A percentile compares a stretch with the other conserved stretches of the same genome.
Evolutionary conservation across 163 green algal species (phyloP).

Genomic region (Trebouxia gelatinosa): DNA sequence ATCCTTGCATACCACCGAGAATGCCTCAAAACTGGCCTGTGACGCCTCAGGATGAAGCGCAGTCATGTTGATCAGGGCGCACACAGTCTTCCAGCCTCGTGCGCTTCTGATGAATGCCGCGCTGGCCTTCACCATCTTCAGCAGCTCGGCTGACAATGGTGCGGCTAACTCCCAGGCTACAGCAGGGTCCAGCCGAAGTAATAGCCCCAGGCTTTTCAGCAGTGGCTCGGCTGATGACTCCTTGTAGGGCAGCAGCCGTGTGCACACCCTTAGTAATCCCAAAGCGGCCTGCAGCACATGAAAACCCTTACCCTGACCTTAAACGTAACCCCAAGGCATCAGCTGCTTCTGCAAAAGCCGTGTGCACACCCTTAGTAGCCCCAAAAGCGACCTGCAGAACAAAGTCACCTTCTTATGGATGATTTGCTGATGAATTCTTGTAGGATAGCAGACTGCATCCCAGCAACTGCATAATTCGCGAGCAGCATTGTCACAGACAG

Average conservation of each 20-base stretch:
- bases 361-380: slow-evolving; percentile 80
- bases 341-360: slow-evolving; percentile 55
- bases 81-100: slow-evolving; percentile 80
- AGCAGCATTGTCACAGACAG: too few relatives aligned
- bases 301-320: not conserved
- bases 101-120: slow-evolving; percentile 64
- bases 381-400: too few relatives aligned
- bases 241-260: slow-evolving; percentile 88
- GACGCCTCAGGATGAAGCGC: slow-evolving; percentile 42
- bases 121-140: slow-evolving; percentile 62
- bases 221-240: slow-evolving; percentile 82
- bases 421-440: too few relatives aligned
- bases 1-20: slow-evolving; percentile 44
- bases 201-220: slow-evolving; percentile 71
- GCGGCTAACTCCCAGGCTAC: slow-evolving; percentile 69
- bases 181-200: slow-evolving; percentile 65
- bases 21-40: slow-evolving; percentile 43
- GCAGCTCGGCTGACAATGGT: slow-evolving; percentile 69
- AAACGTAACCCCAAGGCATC: not conserved
- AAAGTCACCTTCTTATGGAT: too few relatives aligned
- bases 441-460: too few relatives aligned
- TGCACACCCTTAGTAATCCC: slow-evolving; percentile 83
- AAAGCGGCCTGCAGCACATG: slow-evolving; percentile 79
- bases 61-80: slow-evolving; percentile 74
- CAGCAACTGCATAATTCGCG: too few relatives aligned